Evolutionary conservation across 306 rosid genomes (phyloP).

Genomic region (Cicer cuneatum): DNA sequence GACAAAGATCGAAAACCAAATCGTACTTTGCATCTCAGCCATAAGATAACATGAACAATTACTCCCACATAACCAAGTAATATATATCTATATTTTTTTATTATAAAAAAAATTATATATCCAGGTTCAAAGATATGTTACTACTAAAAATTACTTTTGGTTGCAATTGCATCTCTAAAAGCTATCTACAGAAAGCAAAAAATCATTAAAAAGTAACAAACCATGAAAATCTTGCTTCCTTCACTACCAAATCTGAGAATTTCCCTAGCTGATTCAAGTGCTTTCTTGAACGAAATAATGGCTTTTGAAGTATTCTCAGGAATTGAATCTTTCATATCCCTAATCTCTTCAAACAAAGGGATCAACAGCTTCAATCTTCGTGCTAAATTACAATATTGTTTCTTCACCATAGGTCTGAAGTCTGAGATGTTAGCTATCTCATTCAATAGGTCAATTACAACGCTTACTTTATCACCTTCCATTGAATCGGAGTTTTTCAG

Average conservation of each 20-base stretch:
- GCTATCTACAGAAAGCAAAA: slow-evolving; percentile 12
- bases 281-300: slow-evolving; percentile 60
- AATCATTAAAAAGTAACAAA: slow-evolving; percentile 46
- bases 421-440: slow-evolving; percentile 85
- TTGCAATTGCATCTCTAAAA: slow-evolving; percentile 19
- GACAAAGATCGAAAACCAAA: no score
- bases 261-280: slow-evolving; percentile 72
- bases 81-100: neutral
- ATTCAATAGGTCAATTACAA: slow-evolving; percentile 63
- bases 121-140: neutral
- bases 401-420: slow-evolving; percentile 77
- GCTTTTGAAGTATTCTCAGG: slow-evolving; percentile 62
- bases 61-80: neutral
- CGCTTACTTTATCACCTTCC: slow-evolving; percentile 70
- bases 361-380: slow-evolving; percentile 84
- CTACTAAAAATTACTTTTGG: neutral
- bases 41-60: neutral
- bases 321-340: slow-evolving; percentile 62
- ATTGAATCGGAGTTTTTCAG: slow-evolving; percentile 43
- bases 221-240: slow-evolving; percentile 92
- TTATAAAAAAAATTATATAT: neutral
- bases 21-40: no score
- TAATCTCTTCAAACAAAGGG: slow-evolving; percentile 93
- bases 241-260: slow-evolving; percentile 82
- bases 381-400: slow-evolving; percentile 85